Percentiles rank a stretch among this genome's conserved stretches.
These are phyloP conservation scores for Lepiota brunneoincarnata DNA, from an alignment of 768 basidiomycete genomes.

Conservation along the genomic window DNA sequence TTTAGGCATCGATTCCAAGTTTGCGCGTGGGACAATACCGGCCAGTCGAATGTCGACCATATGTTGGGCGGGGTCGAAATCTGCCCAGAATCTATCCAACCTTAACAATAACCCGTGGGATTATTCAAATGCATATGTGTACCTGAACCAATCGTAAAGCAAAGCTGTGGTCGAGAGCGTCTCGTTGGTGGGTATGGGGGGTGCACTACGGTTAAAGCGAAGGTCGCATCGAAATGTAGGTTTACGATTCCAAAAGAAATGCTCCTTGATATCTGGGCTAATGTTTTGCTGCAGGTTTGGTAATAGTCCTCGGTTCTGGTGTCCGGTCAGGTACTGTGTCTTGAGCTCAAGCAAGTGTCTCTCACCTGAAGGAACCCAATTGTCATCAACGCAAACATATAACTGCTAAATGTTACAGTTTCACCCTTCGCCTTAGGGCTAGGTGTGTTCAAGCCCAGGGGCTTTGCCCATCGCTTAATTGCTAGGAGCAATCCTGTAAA, in stretches of 20 bases:
- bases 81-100: constrained; percentile 42
- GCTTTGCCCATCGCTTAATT: constrained; percentile 62
- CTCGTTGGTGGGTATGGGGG: background rate
- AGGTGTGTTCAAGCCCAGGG: constrained; percentile 48
- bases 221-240: constrained; percentile 2
- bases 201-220: background rate
- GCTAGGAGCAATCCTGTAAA: constrained; percentile 41
- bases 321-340: background rate
- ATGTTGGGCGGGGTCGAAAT: constrained; percentile 30
- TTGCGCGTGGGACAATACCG: constrained; percentile 27
- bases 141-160: constrained; percentile 43
- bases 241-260: constrained; percentile 9
- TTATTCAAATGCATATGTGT: constrained; percentile 17
- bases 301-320: constrained; percentile 39
- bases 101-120: background rate
- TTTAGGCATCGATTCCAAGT: background rate
- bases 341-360: background rate
- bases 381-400: constrained; percentile 59
- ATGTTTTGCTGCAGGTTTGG: constrained; percentile 52
- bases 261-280: constrained; percentile 9
- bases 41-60: constrained; percentile 39
- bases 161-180: constrained; percentile 14
- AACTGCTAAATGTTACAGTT: constrained; percentile 53
- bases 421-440: constrained; percentile 14
- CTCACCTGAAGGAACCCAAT: constrained; percentile 57